Base-by-base conservation (phyloP, 2,329 filamentous ascomycete genomes). In the Monascus ruber region DNA sequence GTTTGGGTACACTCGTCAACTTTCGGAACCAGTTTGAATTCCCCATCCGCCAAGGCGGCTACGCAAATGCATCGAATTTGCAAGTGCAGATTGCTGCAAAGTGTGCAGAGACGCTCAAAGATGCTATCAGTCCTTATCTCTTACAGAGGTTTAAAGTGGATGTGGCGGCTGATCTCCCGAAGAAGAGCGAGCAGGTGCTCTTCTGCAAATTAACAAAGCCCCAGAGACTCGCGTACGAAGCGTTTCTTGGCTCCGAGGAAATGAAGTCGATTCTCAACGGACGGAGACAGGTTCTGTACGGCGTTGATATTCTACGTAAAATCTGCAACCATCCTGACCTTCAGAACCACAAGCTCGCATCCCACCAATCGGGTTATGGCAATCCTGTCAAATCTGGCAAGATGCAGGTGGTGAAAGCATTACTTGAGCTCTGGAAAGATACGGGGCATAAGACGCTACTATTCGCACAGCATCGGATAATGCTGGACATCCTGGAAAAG, bases 321-420 rank as follows among this genome's bases (percentile, higher is more conserved):
- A 89, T 98, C 39, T 96, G 89, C 68, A 98, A 98, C 47, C 93
- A 98, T 53, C 91, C 93, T 0, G 91, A 98, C 63, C 70, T 98
- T 1, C 68, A 83, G 2, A 79, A 91, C 50, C 84, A 79, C 50
- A 76, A 74, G 50, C 64, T 68, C 1, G 49, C 74, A 17, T 71
- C 72, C 0, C 64, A 68, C 39, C 81, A 82, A 49, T 55, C 71
- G 1, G 77, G 74, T 7, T 96, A 88, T 67, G 91, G 91, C 3
- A 77, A 73, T 45, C 74, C 79, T 0, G 74, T 73, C 35, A 83
- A 88, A 51, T 96, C 89, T 2, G 88, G 88, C 2, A 98, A 98
- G 65, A 87, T 98, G 81, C 85, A 94, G 55, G 85, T 98, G 2
- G 83, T 94, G 26, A 87, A 93, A 53, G 83, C 83, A 4, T 68